Base-by-base conservation (phyloP, 148 eudicot species). In the Oxyria digyna region DNA sequence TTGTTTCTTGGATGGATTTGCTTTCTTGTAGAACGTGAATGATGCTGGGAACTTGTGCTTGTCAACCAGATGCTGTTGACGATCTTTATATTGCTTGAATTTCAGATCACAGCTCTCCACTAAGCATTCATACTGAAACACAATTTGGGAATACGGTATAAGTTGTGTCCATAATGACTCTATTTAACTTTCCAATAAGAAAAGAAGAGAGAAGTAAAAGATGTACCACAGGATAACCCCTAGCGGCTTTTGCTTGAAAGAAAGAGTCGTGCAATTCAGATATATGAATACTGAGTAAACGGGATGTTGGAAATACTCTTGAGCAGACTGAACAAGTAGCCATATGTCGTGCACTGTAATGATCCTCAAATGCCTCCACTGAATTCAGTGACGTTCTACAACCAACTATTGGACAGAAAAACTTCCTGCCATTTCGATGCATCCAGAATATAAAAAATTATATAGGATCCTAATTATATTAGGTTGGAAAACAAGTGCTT, bases 251-350 rank as follows among this genome's bases (percentile, higher is more conserved):
- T 69, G 98, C 96, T 77, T 90, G 88, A 68, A 94, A 90, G 81
- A 90, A 94, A 41, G 97, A 94, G 76, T 88, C 98, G 63, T 94
- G 98, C 37, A 74, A 85, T 83, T 94, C 98, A 71, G 98, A 88
- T 15, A 94, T 88, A 68, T 94, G 98, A 64, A 90, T 88, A 79
- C 97, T 80, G 69, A 94, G 98, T 78, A 94, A 71, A 69, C 87
- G 97, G 26, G 90, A 83, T 41, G 98, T 94, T 10, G 98, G 97
- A 75, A 85, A 94, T 42, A 85, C 95, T 78, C 90, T 82, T n/a
- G 87, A 85, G 80, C 98, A 94, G 71, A 85, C 88, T 64, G 98
- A 89, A 73, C 98, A 94, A 57, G 88, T 83, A 27, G 96, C 97
- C 33, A 80, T 85, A 77, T 94, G 97, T 12, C 98, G 83, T 73